Evolutionary conservation across 2,329 filamentous ascomycete species (phyloP), one percentile per base, ranked within the genome.

Genomic region (Ceratocystis alfenasii): DNA sequence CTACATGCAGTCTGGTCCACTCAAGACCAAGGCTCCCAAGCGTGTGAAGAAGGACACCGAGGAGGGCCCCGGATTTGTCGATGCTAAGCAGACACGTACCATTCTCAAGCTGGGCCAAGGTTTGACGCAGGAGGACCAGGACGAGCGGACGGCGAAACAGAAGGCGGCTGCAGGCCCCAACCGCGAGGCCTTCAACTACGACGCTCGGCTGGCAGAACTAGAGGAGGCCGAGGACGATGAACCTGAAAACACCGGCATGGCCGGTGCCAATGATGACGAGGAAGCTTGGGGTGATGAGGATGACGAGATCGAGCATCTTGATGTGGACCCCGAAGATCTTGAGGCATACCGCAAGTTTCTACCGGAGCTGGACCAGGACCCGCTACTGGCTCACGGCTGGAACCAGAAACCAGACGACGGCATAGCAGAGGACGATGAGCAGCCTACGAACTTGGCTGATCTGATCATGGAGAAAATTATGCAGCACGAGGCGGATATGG

Each of bases 401-500:
- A 80, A 79, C 70, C 74, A 75, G 55, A 75, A 79, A 74, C 76
- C 75, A 48, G 74, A 76, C 3, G 76, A 75, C 62, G 78, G 77
- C 12, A 57, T 57, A 28, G 75, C 76, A 17, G 73, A 73, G 65
- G 76, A 80, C 45, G 78, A 78, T 50, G 79, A 80, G 15, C 78
- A 81, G 67, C 80, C 82, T 15, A 90, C 88, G 69, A 96, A 97
- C 74, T 80, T 99, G 66, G 91, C 94, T 17, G 92, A 96, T 72
- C 78, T 99, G 69, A 99, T 99, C 69, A 78, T 99, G 67, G 87
- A 93, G 73, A 96, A 95, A 77, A 99, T 99, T 73, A 90, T 91
- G 3, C 87, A 89, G 67, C 89, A 95, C 72, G 94, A 99, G 78
- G 88, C 89, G 3, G 81, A 81, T 41, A 80, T 87, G 69, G 79